Conservation (phyloP, 2,329 filamentous ascomycete species). For the Clarireedia monteithiana region DNA sequence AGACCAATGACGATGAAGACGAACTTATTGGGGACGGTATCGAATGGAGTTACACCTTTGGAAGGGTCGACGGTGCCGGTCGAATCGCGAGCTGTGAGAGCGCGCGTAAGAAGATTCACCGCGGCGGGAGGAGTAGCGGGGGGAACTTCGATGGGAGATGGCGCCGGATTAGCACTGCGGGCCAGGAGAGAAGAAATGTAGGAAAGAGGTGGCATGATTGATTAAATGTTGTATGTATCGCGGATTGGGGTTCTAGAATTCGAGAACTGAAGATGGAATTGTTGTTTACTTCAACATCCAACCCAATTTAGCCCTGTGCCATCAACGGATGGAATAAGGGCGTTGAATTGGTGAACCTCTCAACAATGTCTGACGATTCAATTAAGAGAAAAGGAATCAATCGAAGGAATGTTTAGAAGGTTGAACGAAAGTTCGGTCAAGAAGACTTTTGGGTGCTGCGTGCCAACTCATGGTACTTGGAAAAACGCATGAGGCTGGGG, state of each 20-base stretch:
- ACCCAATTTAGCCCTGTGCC: constrained; percentile 1
- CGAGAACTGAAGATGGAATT: neutral
- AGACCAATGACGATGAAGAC: constrained; percentile 83
- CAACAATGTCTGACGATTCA: neutral
- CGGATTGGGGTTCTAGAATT: neutral
- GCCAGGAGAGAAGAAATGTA: constrained; percentile 19
- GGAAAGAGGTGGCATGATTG: constrained; percentile 24
- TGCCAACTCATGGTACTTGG: constrained; percentile 3
- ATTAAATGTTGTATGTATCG: neutral
- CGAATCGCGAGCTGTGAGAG: constrained; percentile 12
- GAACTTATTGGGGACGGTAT: constrained; percentile 49
- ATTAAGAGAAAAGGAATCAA: neutral
- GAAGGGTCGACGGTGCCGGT: constrained; percentile 31
- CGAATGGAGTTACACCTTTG: constrained; percentile 44
- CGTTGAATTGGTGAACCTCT: neutral
- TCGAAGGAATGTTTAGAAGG: neutral
- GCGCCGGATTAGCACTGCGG: constrained; percentile 11
- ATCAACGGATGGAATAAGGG: neutral
- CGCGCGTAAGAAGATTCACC: neutral
- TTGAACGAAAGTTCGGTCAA: neutral
- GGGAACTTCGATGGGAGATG: constrained; percentile 1
- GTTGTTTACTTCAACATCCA: constrained; percentile 4
- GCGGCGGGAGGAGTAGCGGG: neutral
- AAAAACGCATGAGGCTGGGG: constrained; percentile 9
- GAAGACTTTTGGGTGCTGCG: neutral